Evolutionary conservation across 805 yeast genomes (phyloP).

Genomic region (Starmerella stellata): DNA sequence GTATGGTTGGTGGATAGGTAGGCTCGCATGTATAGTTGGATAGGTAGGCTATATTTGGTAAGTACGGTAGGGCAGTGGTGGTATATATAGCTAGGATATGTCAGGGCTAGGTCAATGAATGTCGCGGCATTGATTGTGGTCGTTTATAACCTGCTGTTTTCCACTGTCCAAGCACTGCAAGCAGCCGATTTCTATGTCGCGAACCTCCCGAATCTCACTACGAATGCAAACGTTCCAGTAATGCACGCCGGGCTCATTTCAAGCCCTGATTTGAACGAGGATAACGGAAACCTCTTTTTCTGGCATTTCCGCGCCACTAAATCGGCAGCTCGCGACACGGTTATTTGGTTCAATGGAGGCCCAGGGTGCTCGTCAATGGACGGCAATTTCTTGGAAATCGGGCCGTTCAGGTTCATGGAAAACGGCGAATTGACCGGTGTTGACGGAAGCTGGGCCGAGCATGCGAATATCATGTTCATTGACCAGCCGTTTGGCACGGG

Average conservation of each 20-base stretch:
- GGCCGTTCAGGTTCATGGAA: slow-evolving; percentile 55
- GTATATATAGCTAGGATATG: too few species aligned
- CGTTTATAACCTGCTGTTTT: too few species aligned
- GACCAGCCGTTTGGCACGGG: slow-evolving; percentile 97
- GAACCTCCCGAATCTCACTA: slow-evolving; percentile 21
- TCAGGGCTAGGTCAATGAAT: too few species aligned
- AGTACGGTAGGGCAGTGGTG: too few species aligned
- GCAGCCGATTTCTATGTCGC: slow-evolving; percentile 18
- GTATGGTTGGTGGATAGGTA: too few species aligned
- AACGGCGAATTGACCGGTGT: slow-evolving; percentile 22
- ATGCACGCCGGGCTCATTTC: slow-evolving; percentile 46
- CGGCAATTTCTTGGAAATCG: slow-evolving; percentile 83
- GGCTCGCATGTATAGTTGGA: too few species aligned
- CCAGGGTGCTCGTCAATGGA: slow-evolving; percentile 98
- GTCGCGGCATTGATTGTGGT: too few species aligned
- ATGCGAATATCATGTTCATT: slow-evolving; percentile 62
- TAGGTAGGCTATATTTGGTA: too few species aligned
- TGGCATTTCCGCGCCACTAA: slow-evolving; percentile 41
- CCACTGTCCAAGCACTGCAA: slow-evolving; percentile 3
- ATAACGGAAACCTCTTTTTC: slow-evolving; percentile 35
- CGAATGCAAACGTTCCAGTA: slow-evolving; percentile 20
- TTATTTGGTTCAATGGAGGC: slow-evolving; percentile 90
- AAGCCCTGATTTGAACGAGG: slow-evolving; percentile 32
- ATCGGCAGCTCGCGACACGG: slow-evolving; percentile 21
- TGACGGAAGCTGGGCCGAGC: slow-evolving; percentile 64